Evolutionary conservation across 352 stramenopile genomes (phyloP).

Genomic region (Phytophthora uliginosa): DNA sequence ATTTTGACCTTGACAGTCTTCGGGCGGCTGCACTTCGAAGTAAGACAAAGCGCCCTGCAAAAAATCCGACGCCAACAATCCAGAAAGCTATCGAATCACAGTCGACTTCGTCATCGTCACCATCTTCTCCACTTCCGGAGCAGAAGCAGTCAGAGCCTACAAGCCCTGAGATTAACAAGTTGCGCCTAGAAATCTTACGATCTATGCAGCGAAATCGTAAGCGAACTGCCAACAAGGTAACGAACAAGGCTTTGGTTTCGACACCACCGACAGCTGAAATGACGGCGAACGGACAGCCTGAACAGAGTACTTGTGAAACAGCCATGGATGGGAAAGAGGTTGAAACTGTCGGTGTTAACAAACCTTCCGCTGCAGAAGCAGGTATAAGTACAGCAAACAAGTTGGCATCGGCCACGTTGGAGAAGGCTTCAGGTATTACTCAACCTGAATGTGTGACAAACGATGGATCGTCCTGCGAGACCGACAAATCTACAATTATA

Average conservation of each 20-base stretch:
- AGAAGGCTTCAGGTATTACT: not conserved
- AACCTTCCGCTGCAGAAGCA: not conserved
- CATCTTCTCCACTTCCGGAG: constrained; percentile 6
- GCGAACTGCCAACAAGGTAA: constrained; percentile 14
- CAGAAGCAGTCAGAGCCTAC: constrained; percentile 16
- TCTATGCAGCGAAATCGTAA: constrained; percentile 58
- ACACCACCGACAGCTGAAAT: not conserved
- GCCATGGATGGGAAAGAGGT: not conserved
- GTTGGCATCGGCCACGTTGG: not conserved
- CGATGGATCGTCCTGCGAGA: constrained; percentile 5
- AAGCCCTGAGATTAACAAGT: constrained; percentile 46
- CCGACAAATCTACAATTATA: constrained; percentile 11
- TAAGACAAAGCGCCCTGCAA: constrained; percentile 59
- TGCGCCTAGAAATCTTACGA: constrained; percentile 57
- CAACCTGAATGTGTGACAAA: not conserved
- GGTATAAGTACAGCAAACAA: not conserved
- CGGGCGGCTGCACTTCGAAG: constrained; percentile 71
- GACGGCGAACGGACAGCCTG: not conserved
- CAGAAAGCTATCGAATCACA: not conserved
- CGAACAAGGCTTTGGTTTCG: constrained; percentile 2
- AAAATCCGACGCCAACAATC: constrained; percentile 11
- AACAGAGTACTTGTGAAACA: constrained; percentile 1
- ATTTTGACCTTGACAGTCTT: constrained; percentile 76
- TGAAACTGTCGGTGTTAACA: not conserved
- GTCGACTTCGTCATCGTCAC: constrained; percentile 8